These are phyloP conservation scores for Oxytropis ochrocephala DNA, from an alignment of 306 rosid genomes.

Conservation along the genomic window DNA sequence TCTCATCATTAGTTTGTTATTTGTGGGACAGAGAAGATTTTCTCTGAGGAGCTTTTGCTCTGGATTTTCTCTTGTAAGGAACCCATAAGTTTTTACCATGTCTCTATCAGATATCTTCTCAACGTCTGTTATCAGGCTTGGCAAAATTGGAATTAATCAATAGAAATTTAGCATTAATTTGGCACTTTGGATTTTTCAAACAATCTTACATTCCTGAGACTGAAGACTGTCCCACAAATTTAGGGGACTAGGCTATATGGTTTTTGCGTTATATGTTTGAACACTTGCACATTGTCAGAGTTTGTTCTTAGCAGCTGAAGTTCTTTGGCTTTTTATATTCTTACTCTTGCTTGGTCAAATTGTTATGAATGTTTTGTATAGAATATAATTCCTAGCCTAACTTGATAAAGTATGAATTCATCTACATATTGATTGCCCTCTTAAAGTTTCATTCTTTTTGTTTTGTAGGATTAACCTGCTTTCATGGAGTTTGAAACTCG, in stretches of 20 bases:
- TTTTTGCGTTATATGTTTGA: neutral
- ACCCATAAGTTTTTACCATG: too few species aligned
- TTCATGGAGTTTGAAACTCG: constrained; percentile 37
- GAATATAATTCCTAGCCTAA: neutral
- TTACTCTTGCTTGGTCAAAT: neutral
- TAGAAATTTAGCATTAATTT: too few species aligned
- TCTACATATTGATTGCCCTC: neutral
- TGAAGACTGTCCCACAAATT: neutral
- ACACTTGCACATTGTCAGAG: neutral
- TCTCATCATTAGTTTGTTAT: too few species aligned
- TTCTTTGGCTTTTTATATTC: neutral
- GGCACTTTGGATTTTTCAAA: neutral
- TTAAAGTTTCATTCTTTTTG: neutral
- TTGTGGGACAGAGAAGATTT: too few species aligned
- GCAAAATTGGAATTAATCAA: too few species aligned
- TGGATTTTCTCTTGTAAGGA: too few species aligned
- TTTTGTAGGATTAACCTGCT: constrained; percentile 27
- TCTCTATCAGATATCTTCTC: too few species aligned
- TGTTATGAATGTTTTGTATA: neutral
- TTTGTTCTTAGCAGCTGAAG: constrained; percentile 12
- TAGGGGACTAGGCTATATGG: neutral
- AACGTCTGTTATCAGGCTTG: too few species aligned
- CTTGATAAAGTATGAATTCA: neutral
- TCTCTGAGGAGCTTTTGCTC: too few species aligned
- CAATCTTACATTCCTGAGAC: neutral